Percentiles rank a stretch among this genome's conserved stretches.
Conservation (phyloP, 78 protist genomes). For the Mastigamoeba balamuthi region DNA sequence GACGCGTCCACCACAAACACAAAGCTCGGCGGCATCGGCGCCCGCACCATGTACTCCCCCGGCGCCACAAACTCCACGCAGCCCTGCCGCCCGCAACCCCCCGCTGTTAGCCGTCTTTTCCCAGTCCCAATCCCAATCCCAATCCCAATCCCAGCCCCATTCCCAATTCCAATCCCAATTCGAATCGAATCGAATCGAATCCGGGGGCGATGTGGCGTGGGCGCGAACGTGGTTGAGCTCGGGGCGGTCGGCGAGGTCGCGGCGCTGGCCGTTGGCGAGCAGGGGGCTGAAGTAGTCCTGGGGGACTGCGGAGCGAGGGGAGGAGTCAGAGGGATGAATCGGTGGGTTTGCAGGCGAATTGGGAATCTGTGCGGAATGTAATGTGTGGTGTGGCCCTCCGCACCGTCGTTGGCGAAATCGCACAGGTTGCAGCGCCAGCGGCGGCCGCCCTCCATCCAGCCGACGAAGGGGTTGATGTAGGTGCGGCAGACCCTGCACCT, state of each 20-base stretch:
- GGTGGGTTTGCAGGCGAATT: no score
- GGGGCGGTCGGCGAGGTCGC: constrained; percentile 39
- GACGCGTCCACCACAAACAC: constrained; percentile 72
- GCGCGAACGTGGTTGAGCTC: no score
- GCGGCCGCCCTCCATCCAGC: constrained; percentile 46
- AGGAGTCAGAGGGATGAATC: not conserved
- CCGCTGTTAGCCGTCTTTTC: not conserved
- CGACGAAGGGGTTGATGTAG: constrained; percentile 69
- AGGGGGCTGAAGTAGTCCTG: constrained; percentile 48
- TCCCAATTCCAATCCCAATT: no score
- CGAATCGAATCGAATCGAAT: no score
- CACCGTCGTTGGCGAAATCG: constrained; percentile 50
- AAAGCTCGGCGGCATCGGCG: constrained; percentile 71
- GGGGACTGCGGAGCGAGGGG: constrained; percentile 9
- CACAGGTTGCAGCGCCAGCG: constrained; percentile 73
- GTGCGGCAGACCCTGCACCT: constrained; percentile 65
- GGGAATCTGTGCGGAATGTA: not conserved
- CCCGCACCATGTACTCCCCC: constrained; percentile 50
- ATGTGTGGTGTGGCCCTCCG: not conserved
- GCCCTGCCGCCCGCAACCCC: constrained; percentile 5
- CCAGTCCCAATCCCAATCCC: no score
- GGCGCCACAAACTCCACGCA: constrained; percentile 71
- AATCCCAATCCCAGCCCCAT: no score
- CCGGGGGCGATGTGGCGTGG: no score
- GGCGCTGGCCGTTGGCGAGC: constrained; percentile 41